Base-by-base conservation (phyloP, 768 basidiomycete species). In the Holtermannia corniformis region DNA sequence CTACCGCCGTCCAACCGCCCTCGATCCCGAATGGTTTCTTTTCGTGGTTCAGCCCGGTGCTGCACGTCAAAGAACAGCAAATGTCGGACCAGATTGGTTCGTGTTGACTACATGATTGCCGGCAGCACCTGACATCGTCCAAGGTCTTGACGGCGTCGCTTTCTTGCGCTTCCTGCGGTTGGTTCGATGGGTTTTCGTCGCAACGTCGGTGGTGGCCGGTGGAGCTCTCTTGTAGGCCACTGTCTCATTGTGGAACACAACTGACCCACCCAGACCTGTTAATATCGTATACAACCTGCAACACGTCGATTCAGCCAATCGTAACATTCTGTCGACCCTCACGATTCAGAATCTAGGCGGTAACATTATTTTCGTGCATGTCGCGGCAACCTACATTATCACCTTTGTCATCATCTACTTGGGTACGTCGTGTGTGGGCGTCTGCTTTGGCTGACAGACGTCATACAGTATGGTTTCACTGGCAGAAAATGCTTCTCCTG, bases 151-250 rank as follows among this genome's bases (percentile, higher is more conserved):
- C 65, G 93, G 92, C 0, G 87, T 91, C 45, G 80, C 85, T 21
- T 99, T 85, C 72, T 80, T 99, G 21, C 85, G 93, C 23, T 96
- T 97, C 72, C 80, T 86, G 22, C 83, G 91, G 50, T 80, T 99
- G 74, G 78, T 85, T 67, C 84, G 89, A 26, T 55, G 58, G 54
- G 47, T 67, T 24, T 74, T 74, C 58, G 51, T 64, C 20, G 52
- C 59, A 26, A 55, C 71, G n/a, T 59, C 65, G 7, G 22, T 72
- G 19, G 45, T 62, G 19, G 56, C 55, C 27, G 55, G 51, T 52
- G 82, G 83, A 0, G 74, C 87, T 52, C 82, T 96, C 58, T 78
- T 96, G 32, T 37, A 16, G 16, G 49, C 26, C n/a, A n/a, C n/a
- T n/a, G n/a, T n/a, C n/a, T n/a, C n/a, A n/a, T n/a, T n/a, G n/a